These are phyloP conservation scores for Prunus salicina DNA, from an alignment of 306 rosid species.

Conservation along the genomic window DNA sequence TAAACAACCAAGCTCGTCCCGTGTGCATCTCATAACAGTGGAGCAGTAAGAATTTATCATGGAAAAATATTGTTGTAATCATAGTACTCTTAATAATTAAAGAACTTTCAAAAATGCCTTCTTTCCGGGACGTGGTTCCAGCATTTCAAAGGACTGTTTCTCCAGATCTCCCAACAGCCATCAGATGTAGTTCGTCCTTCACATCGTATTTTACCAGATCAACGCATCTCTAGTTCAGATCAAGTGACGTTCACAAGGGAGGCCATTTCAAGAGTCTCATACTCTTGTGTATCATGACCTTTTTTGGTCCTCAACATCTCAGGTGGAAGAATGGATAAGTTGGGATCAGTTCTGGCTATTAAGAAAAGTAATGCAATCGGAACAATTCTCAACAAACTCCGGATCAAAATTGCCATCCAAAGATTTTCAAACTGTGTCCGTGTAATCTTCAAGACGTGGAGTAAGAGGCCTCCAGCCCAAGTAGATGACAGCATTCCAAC, in stretches of 20 bases:
- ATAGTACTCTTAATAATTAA: neutral
- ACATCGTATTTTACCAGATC: neutral
- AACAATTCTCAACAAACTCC: conserved; percentile 61
- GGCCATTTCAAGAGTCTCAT: conserved; percentile 62
- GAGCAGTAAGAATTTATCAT: neutral
- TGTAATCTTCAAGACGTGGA: conserved; percentile 66
- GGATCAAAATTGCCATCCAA: conserved; percentile 81
- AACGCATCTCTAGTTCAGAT: neutral
- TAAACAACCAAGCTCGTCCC: neutral
- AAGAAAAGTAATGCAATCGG: conserved; percentile 73
- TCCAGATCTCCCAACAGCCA: neutral
- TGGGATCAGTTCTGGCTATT: conserved; percentile 85
- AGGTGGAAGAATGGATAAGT: conserved; percentile 54
- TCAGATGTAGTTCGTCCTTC: neutral
- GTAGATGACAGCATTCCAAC: conserved; percentile 76
- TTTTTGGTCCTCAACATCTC: conserved; percentile 38
- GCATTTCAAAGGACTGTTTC: neutral
- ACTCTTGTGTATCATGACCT: conserved; percentile 34
- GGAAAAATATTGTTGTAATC: neutral
- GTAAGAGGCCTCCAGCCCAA: conserved; percentile 91
- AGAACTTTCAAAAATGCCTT: neutral
- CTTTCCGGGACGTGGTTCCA: neutral
- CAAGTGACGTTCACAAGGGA: conserved; percentile 46
- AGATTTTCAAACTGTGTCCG: conserved; percentile 63
- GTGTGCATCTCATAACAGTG: neutral